Conservation (phyloP, 2,329 filamentous ascomycete species). For the Helotiales sp. region DNA sequence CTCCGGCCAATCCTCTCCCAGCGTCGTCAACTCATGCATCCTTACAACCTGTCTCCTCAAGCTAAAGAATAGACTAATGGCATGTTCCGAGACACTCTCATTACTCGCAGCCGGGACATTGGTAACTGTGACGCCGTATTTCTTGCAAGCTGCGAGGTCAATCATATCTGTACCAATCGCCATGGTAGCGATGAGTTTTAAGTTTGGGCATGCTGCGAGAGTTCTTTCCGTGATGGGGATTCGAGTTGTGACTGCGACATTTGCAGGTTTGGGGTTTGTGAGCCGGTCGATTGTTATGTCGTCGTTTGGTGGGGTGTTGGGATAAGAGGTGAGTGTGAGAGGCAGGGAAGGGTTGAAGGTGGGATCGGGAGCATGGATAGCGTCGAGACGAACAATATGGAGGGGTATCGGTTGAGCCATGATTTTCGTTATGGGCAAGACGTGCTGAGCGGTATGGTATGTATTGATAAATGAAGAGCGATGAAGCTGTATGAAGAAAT, state of each 20-base stretch:
- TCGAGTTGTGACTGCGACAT: conserved; percentile 38
- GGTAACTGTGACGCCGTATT: conserved; percentile 36
- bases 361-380: conserved; percentile 16
- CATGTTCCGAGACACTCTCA: conserved; percentile 38
- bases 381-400: conserved; percentile 28
- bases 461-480: too few species aligned
- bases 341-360: conserved; percentile 22
- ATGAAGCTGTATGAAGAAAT: too few species aligned
- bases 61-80: conserved; percentile 34
- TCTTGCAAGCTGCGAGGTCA: conserved; percentile 37
- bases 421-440: too few species aligned
- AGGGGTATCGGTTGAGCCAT: conserved; percentile 5
- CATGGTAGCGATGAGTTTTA: conserved; percentile 38
- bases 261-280: conserved; percentile 10
- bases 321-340: conserved; percentile 24
- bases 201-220: conserved; percentile 33
- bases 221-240: conserved; percentile 34
- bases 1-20: conserved; percentile 25
- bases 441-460: too few species aligned
- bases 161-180: conserved; percentile 41
- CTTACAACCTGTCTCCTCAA: conserved; percentile 39
- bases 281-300: conserved; percentile 22
- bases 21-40: conserved; percentile 31
- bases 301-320: conserved; percentile 18
- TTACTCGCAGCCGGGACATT: conserved; percentile 41